Base-by-base conservation (phyloP, 345 rosid species). In the Streptanthus diversifolius region DNA sequence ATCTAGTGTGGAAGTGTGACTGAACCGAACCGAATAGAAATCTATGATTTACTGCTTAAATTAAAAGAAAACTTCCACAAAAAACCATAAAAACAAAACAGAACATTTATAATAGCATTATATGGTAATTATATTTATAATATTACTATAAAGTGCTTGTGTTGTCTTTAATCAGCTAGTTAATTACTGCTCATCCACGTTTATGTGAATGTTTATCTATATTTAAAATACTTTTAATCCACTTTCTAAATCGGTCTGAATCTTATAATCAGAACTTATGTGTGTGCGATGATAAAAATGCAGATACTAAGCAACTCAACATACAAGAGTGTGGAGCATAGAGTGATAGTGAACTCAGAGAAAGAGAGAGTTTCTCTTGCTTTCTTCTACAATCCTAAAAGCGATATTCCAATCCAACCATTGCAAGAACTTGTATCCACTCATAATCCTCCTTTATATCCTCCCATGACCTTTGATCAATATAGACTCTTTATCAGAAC, bases 341-440 rank as follows among this genome's bases (percentile, higher is more conserved):
- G 96, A 75, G 98, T 91, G 75, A 83, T 85, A 0, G 98, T 89
- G 24, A 91, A 93, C 71, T 84, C 96, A 3, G 65, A 57, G 1
- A 25, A 73, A 15, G 96, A 93, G 62, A 77, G 98, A 3, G 71
- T 93, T 0, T 91, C 98, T 0, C 82, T 93, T 12, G 98, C 98
- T 7, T 93, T 93, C 79, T 93, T 93, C 76, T 91, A 93, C 85
- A 91, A 93, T 64, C 98, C 98, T 11, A 91, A 84, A 70, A 87
- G 96, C 41, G 92, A 91, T 54, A 83, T 89, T 41, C 95, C 88
- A 0, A 87, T 93, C 7, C 79, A 79, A 40, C 97, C 97, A 5
- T 36, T 85, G 10, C 60, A 83, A 73, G 95, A 88, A 61, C 85
- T 93, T 25, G 88, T 93, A 25, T 74, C 91, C 0, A 37, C 63